Base-by-base conservation (phyloP, 75 land plant genomes). In the Gnetum montanum region DNA sequence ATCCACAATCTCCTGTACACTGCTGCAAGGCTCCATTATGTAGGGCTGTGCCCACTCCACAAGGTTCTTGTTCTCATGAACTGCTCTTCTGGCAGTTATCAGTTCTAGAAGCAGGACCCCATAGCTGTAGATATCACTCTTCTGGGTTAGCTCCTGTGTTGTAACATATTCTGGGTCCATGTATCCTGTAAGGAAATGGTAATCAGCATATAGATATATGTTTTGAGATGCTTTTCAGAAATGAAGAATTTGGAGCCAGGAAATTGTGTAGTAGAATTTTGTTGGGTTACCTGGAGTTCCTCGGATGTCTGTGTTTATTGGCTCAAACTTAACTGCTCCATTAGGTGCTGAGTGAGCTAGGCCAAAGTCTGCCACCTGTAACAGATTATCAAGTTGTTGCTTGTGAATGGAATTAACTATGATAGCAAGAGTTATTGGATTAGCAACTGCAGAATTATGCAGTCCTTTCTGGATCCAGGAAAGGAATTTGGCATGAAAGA, bases 301-400 rank as follows among this genome's bases (percentile, higher is more conserved):
- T 6, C 78, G 79, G 34, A 90, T 69, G 46, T 82, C 87, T n/a
- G 91, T 86, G 54, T 69, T 90, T 23, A 82, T 70, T 12, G 82
- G 90, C 70, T 90, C 91, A 67, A 86, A 79, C 38, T 61, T 64
- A 45, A 77, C 54, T 34, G 80, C 65, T 34, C 86, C 86, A 64
- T 54, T 76, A 55, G 76, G 77, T 54, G 91, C 89, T 61, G 87
- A 90, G 72, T 86, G 87, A 26, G 81, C 96, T 49, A 90, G 89
- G 61, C 96, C 91, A 72, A 86, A 90, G 68, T 86, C 96, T 52
- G 96, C 95, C 57, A 89, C 74, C 95, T 85, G 60, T 43, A 68
- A 20, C 19, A 49, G 16, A 31, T 18, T 16, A 62, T 48, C 15
- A 58, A n/a, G n/a, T n/a, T 53, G 26, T 20, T 3, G 8, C 29